Base-by-base conservation (phyloP, 2,329 filamentous ascomycete species). In the Penicillium sp. region DNA sequence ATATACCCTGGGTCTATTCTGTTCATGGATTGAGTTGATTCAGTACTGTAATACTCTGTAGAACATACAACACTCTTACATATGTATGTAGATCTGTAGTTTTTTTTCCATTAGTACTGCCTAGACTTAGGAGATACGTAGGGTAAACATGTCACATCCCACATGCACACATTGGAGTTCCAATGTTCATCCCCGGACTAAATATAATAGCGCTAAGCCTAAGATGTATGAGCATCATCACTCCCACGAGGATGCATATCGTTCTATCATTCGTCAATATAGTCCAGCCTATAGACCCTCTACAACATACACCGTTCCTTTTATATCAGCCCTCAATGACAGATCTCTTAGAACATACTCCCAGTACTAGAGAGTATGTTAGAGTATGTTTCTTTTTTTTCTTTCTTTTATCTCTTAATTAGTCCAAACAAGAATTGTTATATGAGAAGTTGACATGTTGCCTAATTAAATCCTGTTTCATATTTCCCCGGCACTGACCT, bases 221-320 rank as follows among this genome's bases (percentile, higher is more conserved):
- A 13, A 6, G 12, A 13, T 40, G 29, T 42, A 13, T 28, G 26
- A 24, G 22, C 24, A 37, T 39, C 43, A 45, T 19, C 22, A 17
- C 31, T 34, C 22, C 48, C 57, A 63, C 61, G 61, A 57, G 61
- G 44, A 43, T 53, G 8, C 24, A 52, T 6, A 51, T 45, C 35
- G 50, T 33, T 10, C 51, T 57, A 53, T 56, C 55, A 64, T 64
- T 64, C 61, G 61, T 54, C 60, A 47, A 53, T 51, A 45, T 47
- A 39, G 21, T 10, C 7, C 21, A 22, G 13, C 21, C 15, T 39
- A 26, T 24, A 39, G 37, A 37, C 22, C 22, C 35, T 7, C 19
- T 38, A 31, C 29, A 31, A 13, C 5, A 15, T 40, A 51, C 57
- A 57, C 55, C 57, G 54, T 59, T 53, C 56, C 52, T 56, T 57